Base-by-base conservation (phyloP, 2,329 filamentous ascomycete genomes). In the Pseudocercospora crystallina region DNA sequence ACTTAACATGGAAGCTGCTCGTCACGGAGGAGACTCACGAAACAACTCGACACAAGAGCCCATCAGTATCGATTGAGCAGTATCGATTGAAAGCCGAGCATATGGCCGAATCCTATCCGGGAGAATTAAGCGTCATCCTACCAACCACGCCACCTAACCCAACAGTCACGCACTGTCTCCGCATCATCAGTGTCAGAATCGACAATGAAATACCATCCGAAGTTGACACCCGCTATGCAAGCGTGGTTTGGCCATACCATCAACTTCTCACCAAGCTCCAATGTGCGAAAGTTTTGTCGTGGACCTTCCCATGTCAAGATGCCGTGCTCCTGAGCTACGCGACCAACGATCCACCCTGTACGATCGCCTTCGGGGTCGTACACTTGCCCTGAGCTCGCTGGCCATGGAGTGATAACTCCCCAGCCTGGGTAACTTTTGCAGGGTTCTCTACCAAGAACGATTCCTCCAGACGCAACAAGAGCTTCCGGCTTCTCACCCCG, bases 161-260 rank as follows among this genome's bases (percentile, higher is more conserved):
- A 92, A 15, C 91, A 79, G 74, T 92, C 89, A n/a, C 57, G 50
- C 33, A 88, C 75, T 53, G 89, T 77, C 60, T 81, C 77, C 52
- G 84, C 76, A 58, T 81, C 77, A 15, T 74, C 73, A 0, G 76
- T 77, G 45, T 74, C 70, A 26, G 81, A 82, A 68, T 92, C 87
- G 2, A 91, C 82, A 31, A 92, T 73, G 14, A 90, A 72, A 70
- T 90, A 94, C 77, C 82, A 89, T 1, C 79, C 82, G 70, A 85
- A 88, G 26, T 81, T 80, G 0, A 83, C 84, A 0, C 86, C 84
- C 1, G 87, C 81, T 59, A 92, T 85, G 66, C 89, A 94, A 32
- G 87, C 83, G 71, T 94, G 89, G 61, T 92, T 92, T 0, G 88
- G 87, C 83, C 85, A 91, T 7, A 92, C 73, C 50, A 82, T 76